A percentile compares a stretch with the other conserved stretches of the same genome.
These are phyloP conservation scores for Cladosporium sp. DNA, from an alignment of 2,329 filamentous ascomycete genomes.

Conservation along the genomic window DNA sequence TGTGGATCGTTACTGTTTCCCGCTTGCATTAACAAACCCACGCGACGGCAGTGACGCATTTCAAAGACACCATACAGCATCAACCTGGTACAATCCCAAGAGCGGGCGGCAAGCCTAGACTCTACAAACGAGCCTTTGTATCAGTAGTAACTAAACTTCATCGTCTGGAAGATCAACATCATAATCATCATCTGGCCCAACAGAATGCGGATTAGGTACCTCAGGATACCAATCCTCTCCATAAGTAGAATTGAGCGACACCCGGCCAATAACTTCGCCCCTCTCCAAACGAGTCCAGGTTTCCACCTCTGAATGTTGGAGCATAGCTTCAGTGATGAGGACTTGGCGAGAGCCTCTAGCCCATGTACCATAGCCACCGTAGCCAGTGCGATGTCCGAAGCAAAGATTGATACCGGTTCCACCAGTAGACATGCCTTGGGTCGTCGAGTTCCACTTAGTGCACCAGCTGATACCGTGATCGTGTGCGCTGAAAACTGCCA, in stretches of 20 bases:
- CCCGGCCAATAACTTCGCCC: constrained; percentile 24
- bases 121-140: too few species aligned
- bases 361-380: constrained; percentile 33
- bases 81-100: too few species aligned
- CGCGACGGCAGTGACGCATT: too few species aligned
- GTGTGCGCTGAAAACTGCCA: constrained; percentile 60
- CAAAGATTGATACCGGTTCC: constrained; percentile 32
- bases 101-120: too few species aligned
- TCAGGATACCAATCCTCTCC: constrained; percentile 9
- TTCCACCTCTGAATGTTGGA: constrained; percentile 21
- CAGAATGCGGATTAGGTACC: not conserved
- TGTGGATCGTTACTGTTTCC: too few species aligned
- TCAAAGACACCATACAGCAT: too few species aligned
- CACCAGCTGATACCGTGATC: constrained; percentile 45
- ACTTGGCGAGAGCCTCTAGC: constrained; percentile 28
- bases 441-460: constrained; percentile 25
- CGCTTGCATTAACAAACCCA: too few species aligned
- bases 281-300: constrained; percentile 32
- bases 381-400: constrained; percentile 29
- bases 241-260: constrained; percentile 30
- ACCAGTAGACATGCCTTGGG: constrained; percentile 25
- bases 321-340: constrained; percentile 20
- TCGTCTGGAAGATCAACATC: too few species aligned
- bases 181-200: constrained; percentile 3
- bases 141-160: too few species aligned